Percentiles rank a stretch among this genome's conserved stretches.
Conservation (phyloP, 1,139 yeast species). For the Pichia norvegensis region DNA sequence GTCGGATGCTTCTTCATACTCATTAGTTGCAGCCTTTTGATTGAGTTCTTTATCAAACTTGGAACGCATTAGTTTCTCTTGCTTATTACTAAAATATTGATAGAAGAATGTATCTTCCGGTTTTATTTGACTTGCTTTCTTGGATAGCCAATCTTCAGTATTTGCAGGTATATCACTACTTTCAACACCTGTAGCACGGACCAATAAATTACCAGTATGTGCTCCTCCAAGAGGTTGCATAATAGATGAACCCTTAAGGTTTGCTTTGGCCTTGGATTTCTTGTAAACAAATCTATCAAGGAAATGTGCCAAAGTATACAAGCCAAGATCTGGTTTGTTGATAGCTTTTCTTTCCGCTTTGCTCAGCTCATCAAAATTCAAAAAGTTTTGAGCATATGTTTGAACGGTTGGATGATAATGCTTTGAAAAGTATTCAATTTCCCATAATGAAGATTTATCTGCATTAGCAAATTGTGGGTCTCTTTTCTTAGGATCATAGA, state of each 20-base stretch:
- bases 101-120: constrained; percentile 89
- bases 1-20: constrained; percentile 38
- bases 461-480: constrained; percentile 90
- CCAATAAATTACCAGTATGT: constrained; percentile 68
- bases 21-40: constrained; percentile 28
- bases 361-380: constrained; percentile 33
- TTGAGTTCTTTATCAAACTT: constrained; percentile 29
- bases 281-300: constrained; percentile 92
- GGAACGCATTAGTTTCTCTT: constrained; percentile 30
- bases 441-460: constrained; percentile 78
- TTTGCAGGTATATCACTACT: constrained; percentile 57
- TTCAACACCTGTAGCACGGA: constrained; percentile 44
- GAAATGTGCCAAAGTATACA: constrained; percentile 83
- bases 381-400: constrained; percentile 63
- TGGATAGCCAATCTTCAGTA: constrained; percentile 73
- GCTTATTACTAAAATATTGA: constrained; percentile 71
- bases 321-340: constrained; percentile 77
- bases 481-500: constrained; percentile 79
- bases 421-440: constrained; percentile 56
- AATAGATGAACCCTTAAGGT: constrained; percentile 75
- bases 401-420: constrained; percentile 93
- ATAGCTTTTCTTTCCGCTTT: constrained; percentile 39
- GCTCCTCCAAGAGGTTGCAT: constrained; percentile 97
- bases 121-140: constrained; percentile 55
- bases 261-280: constrained; percentile 73